Conservation (phyloP, 345 rosid species). For the Boechera retrofracta region DNA sequence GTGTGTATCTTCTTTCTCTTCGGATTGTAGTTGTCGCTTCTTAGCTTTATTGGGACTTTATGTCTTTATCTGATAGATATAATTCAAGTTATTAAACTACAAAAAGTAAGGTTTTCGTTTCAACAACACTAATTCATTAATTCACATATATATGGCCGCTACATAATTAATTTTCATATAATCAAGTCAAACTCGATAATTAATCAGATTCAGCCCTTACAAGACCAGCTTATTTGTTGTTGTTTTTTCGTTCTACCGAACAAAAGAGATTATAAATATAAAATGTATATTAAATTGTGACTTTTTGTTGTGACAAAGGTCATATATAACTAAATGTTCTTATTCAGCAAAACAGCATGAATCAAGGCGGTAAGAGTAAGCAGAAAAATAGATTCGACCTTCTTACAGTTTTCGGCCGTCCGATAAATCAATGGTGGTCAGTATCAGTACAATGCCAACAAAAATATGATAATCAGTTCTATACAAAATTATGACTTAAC, state of each 20-base stretch:
- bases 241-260: slow-evolving; percentile 30
- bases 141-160: slow-evolving; percentile 15
- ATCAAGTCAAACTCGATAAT: slow-evolving; percentile 38
- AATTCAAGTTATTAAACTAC: slow-evolving; percentile 7
- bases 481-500: too few relatives aligned
- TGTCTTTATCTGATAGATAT: slow-evolving; percentile 26
- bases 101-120: slow-evolving; percentile 24
- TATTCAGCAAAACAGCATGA: slow-evolving; percentile 28
- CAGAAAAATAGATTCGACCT: background rate
- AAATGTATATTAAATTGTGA: background rate
- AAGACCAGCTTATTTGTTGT: slow-evolving; percentile 10
- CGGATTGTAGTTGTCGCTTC: slow-evolving; percentile 41
- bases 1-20: slow-evolving; percentile 36
- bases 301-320: slow-evolving; percentile 34
- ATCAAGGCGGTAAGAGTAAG: slow-evolving; percentile 15
- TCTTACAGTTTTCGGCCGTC: background rate
- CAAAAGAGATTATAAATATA: background rate
- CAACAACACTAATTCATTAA: slow-evolving; percentile 9
- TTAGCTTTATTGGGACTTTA: slow-evolving; percentile 35
- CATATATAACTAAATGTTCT: slow-evolving; percentile 17
- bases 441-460: too few relatives aligned
- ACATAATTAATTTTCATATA: slow-evolving; percentile 16
- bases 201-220: slow-evolving; percentile 31
- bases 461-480: too few relatives aligned
- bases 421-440: background rate